phyloP scores from a whole-genome alignment of 805 yeast genomes.

The Sporopachydermia quercuum region DNA sequence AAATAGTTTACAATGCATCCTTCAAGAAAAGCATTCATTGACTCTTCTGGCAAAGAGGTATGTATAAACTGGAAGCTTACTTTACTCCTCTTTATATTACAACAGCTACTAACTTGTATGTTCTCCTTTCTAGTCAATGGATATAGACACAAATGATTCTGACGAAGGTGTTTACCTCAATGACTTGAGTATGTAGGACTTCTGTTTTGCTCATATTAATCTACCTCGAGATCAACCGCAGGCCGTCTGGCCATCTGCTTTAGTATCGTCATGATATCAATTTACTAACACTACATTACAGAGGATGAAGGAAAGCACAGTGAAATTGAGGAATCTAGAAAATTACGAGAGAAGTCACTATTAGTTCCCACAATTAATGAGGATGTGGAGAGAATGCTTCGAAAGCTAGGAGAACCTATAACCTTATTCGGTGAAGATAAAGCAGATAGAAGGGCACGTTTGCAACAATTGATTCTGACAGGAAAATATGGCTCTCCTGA shows the following conservation, averaged over 20 bases:
- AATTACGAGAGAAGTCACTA: conserved; percentile 13
- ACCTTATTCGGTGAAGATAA: conserved; percentile 43
- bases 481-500: conserved; percentile 13
- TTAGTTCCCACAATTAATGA: conserved; percentile 52
- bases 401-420: conserved; percentile 40
- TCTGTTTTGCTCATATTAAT: conserved; percentile 4
- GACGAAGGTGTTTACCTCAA: too few relatives aligned
- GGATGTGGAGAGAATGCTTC: conserved; percentile 37
- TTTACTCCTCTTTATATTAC: too few relatives aligned
- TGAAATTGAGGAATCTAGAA: conserved; percentile 14
- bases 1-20: too few relatives aligned
- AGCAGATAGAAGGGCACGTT: conserved; percentile 44
- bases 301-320: conserved; percentile 14
- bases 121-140: too few relatives aligned
- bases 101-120: too few relatives aligned
- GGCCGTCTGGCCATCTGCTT: conserved; percentile 2
- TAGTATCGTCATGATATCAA: too few relatives aligned
- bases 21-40: too few relatives aligned
- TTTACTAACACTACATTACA: conserved; percentile 7
- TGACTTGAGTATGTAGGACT: too few relatives aligned
- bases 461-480: conserved; percentile 28
- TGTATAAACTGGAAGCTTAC: too few relatives aligned
- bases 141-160: too few relatives aligned
- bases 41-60: too few relatives aligned
- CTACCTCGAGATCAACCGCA: conserved; percentile 5